Conservation (phyloP, 176 grass and related monocot genomes). For the Dendrocalamus sinicus region DNA sequence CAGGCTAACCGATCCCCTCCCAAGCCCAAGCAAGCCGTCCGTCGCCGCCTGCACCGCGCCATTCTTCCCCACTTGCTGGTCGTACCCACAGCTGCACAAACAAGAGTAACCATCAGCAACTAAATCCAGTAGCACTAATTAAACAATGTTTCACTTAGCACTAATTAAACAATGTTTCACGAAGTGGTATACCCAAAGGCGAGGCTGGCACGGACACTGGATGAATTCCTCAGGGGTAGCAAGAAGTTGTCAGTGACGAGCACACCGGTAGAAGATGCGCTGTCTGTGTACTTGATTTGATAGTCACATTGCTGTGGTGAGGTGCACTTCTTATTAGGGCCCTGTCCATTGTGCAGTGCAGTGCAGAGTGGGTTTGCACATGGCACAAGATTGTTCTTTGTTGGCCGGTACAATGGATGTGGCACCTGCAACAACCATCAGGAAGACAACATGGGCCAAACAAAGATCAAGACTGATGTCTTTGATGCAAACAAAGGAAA, state of each 20-base stretch:
- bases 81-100: conserved; percentile 75
- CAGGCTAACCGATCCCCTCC: conserved; percentile 69
- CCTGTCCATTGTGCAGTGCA: conserved; percentile 39
- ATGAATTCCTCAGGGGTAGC: conserved; percentile 61
- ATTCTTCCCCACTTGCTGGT: conserved; percentile 67
- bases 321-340: conserved; percentile 52
- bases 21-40: conserved; percentile 82
- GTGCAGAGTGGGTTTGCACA: conserved; percentile 70
- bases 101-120: conserved; percentile 27
- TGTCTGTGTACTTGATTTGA: conserved; percentile 73
- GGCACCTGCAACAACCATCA: conserved; percentile 62
- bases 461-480: not conserved
- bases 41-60: conserved; percentile 41
- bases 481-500: not conserved
- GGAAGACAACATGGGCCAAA: conserved; percentile 27
- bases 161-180: not conserved
- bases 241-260: conserved; percentile 68
- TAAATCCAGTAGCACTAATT: not conserved
- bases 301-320: conserved; percentile 73
- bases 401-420: conserved; percentile 64
- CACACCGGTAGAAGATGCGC: conserved; percentile 69
- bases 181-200: conserved; percentile 67
- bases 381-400: conserved; percentile 56
- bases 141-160: not conserved
- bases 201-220: conserved; percentile 55